Percentiles rank a stretch among this genome's conserved stretches.
phyloP scores from a whole-genome alignment of 345 rosid species.

The Garcia nutans region DNA sequence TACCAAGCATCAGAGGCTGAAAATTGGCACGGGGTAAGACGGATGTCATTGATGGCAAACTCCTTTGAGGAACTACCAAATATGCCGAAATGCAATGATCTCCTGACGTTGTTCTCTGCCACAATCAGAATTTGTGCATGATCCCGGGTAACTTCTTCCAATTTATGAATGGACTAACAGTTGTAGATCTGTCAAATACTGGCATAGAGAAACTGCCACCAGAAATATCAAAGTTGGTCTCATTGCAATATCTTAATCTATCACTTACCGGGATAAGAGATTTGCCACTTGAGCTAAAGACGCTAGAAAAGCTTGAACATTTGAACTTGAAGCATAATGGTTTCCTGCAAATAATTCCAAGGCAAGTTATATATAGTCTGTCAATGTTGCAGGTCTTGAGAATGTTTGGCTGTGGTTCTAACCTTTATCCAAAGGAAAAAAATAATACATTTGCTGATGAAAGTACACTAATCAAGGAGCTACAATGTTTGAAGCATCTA shows the following conservation, averaged over 20 bases:
- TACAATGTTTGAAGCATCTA: slow-evolving; percentile 8
- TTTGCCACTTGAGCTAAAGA: slow-evolving; percentile 2
- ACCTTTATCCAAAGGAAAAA: neutral
- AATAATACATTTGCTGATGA: neutral
- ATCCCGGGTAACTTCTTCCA: neutral
- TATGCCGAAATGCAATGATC: neutral
- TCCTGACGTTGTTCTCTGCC: neutral
- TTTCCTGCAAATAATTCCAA: neutral
- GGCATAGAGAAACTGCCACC: neutral
- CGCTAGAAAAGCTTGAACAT: neutral
- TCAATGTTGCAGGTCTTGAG: slow-evolving; percentile 6
- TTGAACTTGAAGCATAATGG: slow-evolving; percentile 14
- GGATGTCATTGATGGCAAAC: neutral
- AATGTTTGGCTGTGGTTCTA: neutral
- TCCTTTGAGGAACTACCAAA: neutral
- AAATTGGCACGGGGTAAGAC: neutral
- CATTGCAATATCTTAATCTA: slow-evolving; percentile 20
- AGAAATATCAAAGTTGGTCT: slow-evolving; percentile 1
- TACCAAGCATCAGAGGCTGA: neutral
- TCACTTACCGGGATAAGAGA: neutral
- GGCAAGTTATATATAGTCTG: slow-evolving; percentile 4
- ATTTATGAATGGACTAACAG: neutral
- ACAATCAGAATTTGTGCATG: no score
- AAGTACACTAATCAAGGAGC: slow-evolving; percentile 3
- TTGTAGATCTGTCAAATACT: slow-evolving; percentile 2